Percentiles rank a stretch among this genome's conserved stretches.
phyloP scores from a whole-genome alignment of 1,139 yeast genomes.

The Taphrina deformans region DNA sequence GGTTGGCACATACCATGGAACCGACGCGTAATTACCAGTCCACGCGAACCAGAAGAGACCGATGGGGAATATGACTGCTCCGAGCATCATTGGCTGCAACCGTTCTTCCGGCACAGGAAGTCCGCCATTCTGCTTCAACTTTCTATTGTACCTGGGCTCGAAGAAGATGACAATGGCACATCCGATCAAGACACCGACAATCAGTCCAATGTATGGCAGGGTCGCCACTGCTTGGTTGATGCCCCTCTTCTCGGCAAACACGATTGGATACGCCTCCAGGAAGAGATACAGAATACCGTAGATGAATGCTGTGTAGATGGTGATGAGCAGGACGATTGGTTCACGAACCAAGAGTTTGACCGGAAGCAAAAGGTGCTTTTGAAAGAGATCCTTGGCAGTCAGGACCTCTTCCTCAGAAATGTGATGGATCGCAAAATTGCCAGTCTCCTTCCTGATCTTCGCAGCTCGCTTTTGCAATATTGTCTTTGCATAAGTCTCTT shows the following conservation, averaged over 20 bases:
- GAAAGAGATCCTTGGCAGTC: slow-evolving; percentile 12
- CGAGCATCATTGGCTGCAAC: slow-evolving; percentile 11
- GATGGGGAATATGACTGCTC: slow-evolving; percentile 17
- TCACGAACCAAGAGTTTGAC: slow-evolving; percentile 26
- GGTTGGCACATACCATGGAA: slow-evolving; percentile 38
- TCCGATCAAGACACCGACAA: slow-evolving; percentile 60
- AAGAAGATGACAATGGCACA: slow-evolving; percentile 45
- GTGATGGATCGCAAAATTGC: slow-evolving; percentile 28
- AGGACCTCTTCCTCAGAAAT: slow-evolving; percentile 28
- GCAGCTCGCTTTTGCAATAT: slow-evolving; percentile 71
- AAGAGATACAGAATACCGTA: slow-evolving; percentile 63
- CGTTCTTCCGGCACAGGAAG: slow-evolving; percentile 24
- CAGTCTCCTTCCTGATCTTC: slow-evolving; percentile 46
- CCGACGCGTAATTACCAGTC: slow-evolving; percentile 32
- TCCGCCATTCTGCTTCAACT: slow-evolving; percentile 47
- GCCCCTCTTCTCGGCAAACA: slow-evolving; percentile 66
- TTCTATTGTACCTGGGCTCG: slow-evolving; percentile 52
- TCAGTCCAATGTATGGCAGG: slow-evolving; percentile 72
- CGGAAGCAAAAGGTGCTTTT: slow-evolving; percentile 28
- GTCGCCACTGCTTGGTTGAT: slow-evolving; percentile 74
- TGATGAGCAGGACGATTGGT: slow-evolving; percentile 36
- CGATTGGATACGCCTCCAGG: slow-evolving; percentile 70
- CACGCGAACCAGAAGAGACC: slow-evolving; percentile 40
- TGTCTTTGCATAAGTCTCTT: slow-evolving; percentile 90
- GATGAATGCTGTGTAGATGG: slow-evolving; percentile 54